phyloP scores from a whole-genome alignment of 495 filamentous ascomycete genomes.

The Xylaria acuta region DNA sequence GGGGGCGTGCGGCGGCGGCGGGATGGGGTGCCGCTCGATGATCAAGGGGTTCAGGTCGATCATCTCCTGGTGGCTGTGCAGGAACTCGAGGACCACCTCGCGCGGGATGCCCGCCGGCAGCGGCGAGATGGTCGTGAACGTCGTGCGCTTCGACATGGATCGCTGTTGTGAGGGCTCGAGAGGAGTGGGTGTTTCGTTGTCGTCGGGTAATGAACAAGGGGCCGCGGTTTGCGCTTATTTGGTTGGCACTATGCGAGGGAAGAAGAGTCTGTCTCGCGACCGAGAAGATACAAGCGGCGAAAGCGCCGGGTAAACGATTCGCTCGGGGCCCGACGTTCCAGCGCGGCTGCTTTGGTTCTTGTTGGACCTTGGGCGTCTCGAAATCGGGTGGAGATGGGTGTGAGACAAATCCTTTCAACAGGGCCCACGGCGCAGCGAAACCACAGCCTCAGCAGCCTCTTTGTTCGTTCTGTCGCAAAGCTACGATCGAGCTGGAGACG shows the following conservation, averaged over 20 bases:
- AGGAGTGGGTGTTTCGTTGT: neutral
- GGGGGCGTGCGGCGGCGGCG: slow-evolving; percentile 64
- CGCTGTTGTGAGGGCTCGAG: slow-evolving; percentile 1
- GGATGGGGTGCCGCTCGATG: slow-evolving; percentile 67
- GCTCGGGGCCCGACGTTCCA: neutral
- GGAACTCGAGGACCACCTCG: slow-evolving; percentile 68
- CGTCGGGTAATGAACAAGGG: neutral
- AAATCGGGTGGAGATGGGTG: neutral
- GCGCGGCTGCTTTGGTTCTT: neutral
- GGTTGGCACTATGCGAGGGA: neutral
- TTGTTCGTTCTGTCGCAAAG: neutral
- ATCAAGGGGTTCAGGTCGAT: slow-evolving; percentile 85
- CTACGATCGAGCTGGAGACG: neutral
- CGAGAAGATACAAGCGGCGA: neutral
- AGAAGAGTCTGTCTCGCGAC: neutral
- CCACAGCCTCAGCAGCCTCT: neutral
- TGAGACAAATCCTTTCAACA: neutral
- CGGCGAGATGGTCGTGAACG: slow-evolving; percentile 74
- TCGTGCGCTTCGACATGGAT: slow-evolving; percentile 60
- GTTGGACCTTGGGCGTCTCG: neutral
- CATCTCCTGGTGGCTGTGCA: slow-evolving; percentile 77
- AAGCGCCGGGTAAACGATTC: neutral
- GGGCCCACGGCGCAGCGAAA: neutral
- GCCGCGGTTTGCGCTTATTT: neutral
- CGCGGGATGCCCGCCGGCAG: slow-evolving; percentile 71